Base-by-base conservation (phyloP, 495 filamentous ascomycete species). In the Cercophora newfieldiana region DNA sequence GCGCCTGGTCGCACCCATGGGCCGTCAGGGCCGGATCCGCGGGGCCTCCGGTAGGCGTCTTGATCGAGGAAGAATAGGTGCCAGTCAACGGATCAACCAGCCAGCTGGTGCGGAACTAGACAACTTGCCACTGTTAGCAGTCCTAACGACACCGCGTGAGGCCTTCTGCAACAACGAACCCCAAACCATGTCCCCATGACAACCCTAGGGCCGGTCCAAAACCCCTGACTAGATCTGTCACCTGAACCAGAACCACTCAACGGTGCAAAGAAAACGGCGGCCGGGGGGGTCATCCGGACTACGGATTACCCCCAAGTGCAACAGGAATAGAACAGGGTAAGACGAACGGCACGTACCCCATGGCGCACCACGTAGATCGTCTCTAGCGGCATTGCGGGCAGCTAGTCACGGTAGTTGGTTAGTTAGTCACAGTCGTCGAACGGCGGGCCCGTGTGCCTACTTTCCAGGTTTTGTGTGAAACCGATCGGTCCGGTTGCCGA, bases 51-150 rank as follows among this genome's bases (percentile, higher is more conserved):
- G 95, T 97, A 0, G 96, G 94, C 12, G 89, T 90, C 21, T 81
- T 86, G 68, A 93, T 84, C 50, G 82, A 83, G 21, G 87, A 73
- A 14, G 82, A 79, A 78, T 97, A 97, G 63, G 75, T 83, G 61
- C 95, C 95, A 6, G 89, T 93, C 58, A 83, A 79, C 33, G 85
- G 84, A 74, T 98, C 88, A 59, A 97, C 91, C 21, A 86, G 86
- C 91, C 91, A 97, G 71, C 88, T 94, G 68, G 90, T 88, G 48
- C 95, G 94, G 77, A 95, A 97, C 94, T 97, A 61, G 29, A 44
- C 33, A 57, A 25, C 48, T 33, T 25, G 18, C 44, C 37, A 26
- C 26, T 63, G 59, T 63, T 47, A 50, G 68, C 33, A 24, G 18
- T 29, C 14, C 50, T 53, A 22, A 26, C n/a, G 21, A 53, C 50